Conservation (phyloP, 2,329 filamentous ascomycete genomes). For the Colletotrichum agaves region DNA sequence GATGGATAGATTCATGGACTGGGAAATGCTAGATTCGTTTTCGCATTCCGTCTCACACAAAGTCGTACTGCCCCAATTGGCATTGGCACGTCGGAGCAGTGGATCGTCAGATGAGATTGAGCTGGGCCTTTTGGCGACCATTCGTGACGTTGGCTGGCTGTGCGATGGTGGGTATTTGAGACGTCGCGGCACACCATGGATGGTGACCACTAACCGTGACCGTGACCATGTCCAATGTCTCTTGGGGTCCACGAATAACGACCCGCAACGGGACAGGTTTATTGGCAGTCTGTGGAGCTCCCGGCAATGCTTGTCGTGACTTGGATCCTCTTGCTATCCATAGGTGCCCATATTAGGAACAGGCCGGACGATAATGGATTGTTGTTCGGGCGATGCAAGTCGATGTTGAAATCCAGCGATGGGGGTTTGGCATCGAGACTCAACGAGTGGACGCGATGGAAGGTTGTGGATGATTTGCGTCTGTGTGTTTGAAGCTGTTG, state of each 20-base stretch:
- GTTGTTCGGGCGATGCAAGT: not conserved
- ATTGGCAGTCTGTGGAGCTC: slow-evolving; percentile 26
- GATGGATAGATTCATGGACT: not conserved
- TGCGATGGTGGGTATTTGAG: not conserved
- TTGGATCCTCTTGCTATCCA: not conserved
- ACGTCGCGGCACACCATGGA: slow-evolving; percentile 5
- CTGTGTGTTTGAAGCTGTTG: slow-evolving; percentile 1
- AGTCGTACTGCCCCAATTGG: not conserved
- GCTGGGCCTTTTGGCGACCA: not conserved
- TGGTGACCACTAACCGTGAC: not conserved
- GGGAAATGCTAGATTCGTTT: not conserved
- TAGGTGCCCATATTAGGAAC: not conserved
- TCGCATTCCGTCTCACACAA: not conserved
- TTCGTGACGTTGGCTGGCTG: slow-evolving; percentile 13
- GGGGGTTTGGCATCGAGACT: slow-evolving; percentile 26
- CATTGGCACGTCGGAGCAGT: not conserved
- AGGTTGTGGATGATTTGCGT: not conserved
- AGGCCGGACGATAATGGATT: slow-evolving; percentile 7
- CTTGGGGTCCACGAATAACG: slow-evolving; percentile 5
- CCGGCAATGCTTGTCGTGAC: slow-evolving; percentile 1
- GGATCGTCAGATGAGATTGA: not conserved
- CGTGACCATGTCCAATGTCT: not conserved
- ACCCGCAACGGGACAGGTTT: slow-evolving; percentile 14
- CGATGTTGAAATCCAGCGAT: slow-evolving; percentile 24
- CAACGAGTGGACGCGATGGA: slow-evolving; percentile 14